phyloP scores from a whole-genome alignment of 139 green algal genomes.

The Chlorella sp. region DNA sequence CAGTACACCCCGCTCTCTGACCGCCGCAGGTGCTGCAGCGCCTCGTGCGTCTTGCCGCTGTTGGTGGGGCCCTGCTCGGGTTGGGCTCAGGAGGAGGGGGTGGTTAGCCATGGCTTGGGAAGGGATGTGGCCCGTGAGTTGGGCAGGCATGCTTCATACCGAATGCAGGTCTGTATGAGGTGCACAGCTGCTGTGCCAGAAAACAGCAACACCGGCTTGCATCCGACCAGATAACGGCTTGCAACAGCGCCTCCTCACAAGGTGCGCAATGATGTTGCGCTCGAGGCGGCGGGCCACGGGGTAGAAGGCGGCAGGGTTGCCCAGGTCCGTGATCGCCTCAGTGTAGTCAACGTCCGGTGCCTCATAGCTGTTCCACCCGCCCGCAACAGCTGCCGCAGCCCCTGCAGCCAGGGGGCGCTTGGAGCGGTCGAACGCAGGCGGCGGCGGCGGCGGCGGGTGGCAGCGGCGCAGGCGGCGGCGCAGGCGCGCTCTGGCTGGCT shows the following conservation, averaged over 20 bases:
- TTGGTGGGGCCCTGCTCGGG: slow-evolving; percentile 79
- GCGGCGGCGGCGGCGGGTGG: neutral
- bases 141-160: neutral
- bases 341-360: neutral
- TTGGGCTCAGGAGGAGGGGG: too few relatives aligned
- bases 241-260: slow-evolving; percentile 6
- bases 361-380: neutral
- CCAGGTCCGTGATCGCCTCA: slow-evolving; percentile 17
- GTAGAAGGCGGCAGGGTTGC: slow-evolving; percentile 69
- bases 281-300: slow-evolving; percentile 76
- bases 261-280: slow-evolving; percentile 88
- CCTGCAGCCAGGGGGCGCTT: neutral
- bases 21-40: slow-evolving; percentile 68
- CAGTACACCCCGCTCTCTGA: slow-evolving; percentile 86
- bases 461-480: neutral
- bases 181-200: neutral
- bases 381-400: neutral
- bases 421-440: neutral
- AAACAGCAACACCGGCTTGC: neutral
- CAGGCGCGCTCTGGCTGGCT: neutral
- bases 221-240: neutral
- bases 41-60: slow-evolving; percentile 94
- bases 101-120: too few relatives aligned
- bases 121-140: too few relatives aligned
- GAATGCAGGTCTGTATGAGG: too few relatives aligned